Percentiles rank a stretch among this genome's conserved stretches.
These are phyloP conservation scores for Uronychia binucleata DNA, from an alignment of 73 alveolate genomes.

Conservation along the genomic window DNA sequence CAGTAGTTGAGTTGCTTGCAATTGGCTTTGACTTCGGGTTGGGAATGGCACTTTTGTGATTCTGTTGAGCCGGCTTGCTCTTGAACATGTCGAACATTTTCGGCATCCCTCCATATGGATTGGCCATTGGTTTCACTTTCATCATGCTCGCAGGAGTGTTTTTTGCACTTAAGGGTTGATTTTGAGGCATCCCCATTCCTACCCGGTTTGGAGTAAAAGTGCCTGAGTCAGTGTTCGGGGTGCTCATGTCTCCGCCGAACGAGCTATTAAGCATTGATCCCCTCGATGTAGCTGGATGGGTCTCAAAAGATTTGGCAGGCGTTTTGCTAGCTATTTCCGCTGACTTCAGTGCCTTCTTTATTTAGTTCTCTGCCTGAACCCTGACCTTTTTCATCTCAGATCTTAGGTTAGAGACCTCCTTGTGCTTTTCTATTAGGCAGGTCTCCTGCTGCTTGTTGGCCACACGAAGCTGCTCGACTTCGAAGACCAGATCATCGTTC, in stretches of 20 bases:
- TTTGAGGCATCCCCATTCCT: no score
- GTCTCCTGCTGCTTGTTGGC: neutral
- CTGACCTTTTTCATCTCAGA: neutral
- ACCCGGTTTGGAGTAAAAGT: neutral
- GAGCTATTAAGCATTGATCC: neutral
- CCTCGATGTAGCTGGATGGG: neutral
- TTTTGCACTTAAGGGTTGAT: no score
- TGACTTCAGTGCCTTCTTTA: neutral
- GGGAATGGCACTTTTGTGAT: no score
- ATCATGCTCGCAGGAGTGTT: neutral
- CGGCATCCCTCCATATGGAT: neutral
- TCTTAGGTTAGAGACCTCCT: neutral
- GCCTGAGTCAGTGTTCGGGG: neutral
- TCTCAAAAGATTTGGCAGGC: neutral
- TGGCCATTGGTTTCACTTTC: neutral
- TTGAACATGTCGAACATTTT: neutral
- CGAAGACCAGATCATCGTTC: neutral
- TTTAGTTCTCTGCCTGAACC: neutral
- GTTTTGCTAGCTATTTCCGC: neutral
- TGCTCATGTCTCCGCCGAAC: neutral
- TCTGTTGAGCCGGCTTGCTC: neutral
- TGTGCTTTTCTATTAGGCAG: neutral
- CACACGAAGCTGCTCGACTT: neutral
- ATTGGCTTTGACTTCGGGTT: no score
- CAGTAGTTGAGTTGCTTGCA: no score